Evolutionary conservation across 1,284 basidiomycete genomes (phyloP).

Genomic region (Boletus mariae): DNA sequence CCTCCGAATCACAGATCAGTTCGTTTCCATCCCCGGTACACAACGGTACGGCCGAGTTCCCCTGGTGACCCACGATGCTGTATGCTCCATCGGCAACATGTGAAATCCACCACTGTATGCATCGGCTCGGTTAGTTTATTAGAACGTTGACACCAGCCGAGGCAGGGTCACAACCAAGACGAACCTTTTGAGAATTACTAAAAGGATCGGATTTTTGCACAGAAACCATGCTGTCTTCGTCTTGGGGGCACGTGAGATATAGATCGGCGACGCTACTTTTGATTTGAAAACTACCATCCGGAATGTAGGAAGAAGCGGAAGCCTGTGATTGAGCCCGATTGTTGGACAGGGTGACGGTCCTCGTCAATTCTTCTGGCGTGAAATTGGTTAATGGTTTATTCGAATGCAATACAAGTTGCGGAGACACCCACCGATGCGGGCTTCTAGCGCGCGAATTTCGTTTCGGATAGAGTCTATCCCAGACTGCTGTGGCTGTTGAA

Average conservation of each 20-base stretch:
- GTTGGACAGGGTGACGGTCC: background rate
- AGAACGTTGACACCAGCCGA: background rate
- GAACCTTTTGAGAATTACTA: conserved; percentile 1
- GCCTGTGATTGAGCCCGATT: background rate
- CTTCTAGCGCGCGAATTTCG: conserved; percentile 3
- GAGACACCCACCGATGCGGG: conserved; percentile 1
- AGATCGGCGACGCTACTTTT: background rate
- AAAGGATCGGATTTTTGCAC: background rate
- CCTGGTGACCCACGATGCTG: conserved; percentile 2
- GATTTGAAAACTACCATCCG: conserved; percentile 1
- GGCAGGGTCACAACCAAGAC: background rate
- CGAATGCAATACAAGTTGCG: background rate
- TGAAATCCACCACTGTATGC: conserved; percentile 2
- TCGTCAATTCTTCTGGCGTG: conserved; percentile 3
- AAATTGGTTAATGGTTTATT: background rate
- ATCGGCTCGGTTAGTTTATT: background rate
- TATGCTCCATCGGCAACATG: conserved; percentile 1
- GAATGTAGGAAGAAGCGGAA: background rate
- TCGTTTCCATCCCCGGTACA: conserved; percentile 1
- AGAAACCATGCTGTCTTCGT: background rate
- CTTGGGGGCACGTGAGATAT: conserved; percentile 4
- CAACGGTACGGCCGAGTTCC: background rate
- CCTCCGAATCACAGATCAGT: background rate
- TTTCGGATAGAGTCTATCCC: background rate
- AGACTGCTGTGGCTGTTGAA: background rate